Evolutionary conservation across 257 asterid species (phyloP).

Genomic region (Anisodus acutangulus): DNA sequence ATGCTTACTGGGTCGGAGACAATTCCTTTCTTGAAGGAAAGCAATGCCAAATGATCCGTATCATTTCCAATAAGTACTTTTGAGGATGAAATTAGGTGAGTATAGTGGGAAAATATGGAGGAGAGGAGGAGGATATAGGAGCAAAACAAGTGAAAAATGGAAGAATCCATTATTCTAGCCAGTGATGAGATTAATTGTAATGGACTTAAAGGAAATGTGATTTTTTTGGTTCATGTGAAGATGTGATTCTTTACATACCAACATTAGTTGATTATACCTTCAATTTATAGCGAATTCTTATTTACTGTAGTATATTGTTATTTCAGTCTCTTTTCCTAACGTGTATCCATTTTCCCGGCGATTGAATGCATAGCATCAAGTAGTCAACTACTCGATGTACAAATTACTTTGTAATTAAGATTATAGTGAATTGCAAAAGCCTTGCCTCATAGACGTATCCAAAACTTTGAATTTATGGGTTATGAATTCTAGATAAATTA

Average conservation of each 20-base stretch:
- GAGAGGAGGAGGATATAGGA: neutral
- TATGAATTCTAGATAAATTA: no score
- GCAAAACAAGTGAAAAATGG: neutral
- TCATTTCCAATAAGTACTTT: neutral
- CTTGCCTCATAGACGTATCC: neutral
- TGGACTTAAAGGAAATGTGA: neutral
- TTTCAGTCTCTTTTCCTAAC: neutral
- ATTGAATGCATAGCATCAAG: neutral
- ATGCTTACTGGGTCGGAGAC: neutral
- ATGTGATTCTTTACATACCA: neutral
- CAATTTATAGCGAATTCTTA: neutral
- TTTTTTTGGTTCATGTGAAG: neutral
- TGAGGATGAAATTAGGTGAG: neutral
- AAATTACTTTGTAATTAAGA: neutral
- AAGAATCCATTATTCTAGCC: neutral
- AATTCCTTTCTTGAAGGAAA: neutral
- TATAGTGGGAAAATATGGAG: neutral
- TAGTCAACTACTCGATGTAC: neutral
- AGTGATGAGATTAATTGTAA: no score
- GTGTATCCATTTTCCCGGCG: neutral
- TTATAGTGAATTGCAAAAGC: neutral
- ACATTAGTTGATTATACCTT: neutral
- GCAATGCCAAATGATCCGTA: neutral
- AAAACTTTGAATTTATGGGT: no score
- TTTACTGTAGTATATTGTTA: neutral